Evolutionary conservation across 148 eudicot species (phyloP).

Genomic region (Vaccinium corymbosum): DNA sequence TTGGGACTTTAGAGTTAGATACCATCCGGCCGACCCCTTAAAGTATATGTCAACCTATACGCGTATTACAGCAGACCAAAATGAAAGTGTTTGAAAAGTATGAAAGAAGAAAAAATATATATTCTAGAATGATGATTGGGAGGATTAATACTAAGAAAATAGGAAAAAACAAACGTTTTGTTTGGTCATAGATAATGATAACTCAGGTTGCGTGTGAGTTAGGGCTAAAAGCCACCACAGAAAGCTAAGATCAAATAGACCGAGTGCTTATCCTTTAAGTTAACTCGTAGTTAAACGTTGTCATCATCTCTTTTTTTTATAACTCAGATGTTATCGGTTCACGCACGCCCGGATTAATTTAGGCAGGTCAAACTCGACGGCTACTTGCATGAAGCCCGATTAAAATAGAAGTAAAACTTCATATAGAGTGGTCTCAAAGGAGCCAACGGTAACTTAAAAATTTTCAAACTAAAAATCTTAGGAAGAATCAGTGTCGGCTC

Average conservation of each 20-base stretch:
- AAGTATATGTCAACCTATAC: not conserved
- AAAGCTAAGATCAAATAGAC: not conserved
- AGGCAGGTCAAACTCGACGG: too few species aligned
- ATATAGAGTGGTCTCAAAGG: too few species aligned
- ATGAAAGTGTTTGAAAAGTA: not conserved
- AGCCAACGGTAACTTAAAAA: too few species aligned
- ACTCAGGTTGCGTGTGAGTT: constrained; percentile 1
- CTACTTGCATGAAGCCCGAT: too few species aligned
- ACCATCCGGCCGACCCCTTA: not conserved
- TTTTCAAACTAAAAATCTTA: too few species aligned
- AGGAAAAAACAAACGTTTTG: not conserved
- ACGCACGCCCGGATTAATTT: too few species aligned
- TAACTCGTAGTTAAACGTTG: not conserved
- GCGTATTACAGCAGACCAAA: not conserved
- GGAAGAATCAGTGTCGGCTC: too few species aligned
- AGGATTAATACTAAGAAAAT: not conserved
- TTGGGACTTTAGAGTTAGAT: too few species aligned
- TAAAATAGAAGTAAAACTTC: too few species aligned
- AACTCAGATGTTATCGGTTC: too few species aligned
- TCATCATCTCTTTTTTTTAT: not conserved
- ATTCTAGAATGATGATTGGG: not conserved
- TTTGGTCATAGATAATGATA: not conserved
- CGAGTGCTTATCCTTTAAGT: not conserved
- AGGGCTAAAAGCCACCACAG: not conserved
- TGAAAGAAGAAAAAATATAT: not conserved